Conservation (phyloP, 495 filamentous ascomycete genomes). For the Articulospora tetracladia region DNA sequence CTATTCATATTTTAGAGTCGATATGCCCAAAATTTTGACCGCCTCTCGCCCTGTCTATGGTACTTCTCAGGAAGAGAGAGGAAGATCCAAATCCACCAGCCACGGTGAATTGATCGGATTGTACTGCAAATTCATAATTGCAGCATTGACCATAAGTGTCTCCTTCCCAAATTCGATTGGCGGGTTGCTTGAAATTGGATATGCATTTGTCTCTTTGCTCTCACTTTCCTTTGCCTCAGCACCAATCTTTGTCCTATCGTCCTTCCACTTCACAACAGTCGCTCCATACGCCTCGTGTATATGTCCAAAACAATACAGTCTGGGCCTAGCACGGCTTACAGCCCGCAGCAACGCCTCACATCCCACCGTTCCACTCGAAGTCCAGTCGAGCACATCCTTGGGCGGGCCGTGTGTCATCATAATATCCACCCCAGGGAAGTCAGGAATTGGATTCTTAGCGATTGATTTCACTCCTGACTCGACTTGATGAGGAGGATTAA, state of each 20-base stretch:
- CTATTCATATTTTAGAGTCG: no score
- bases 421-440: slow-evolving; percentile 53
- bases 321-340: slow-evolving; percentile 50
- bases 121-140: slow-evolving; percentile 34
- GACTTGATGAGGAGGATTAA: slow-evolving; percentile 24
- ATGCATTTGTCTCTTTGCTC: slow-evolving; percentile 39
- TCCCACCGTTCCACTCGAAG: slow-evolving; percentile 41
- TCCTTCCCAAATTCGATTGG: slow-evolving; percentile 44
- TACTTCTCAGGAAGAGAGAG: background rate
- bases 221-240: slow-evolving; percentile 35
- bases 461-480: slow-evolving; percentile 27
- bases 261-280: slow-evolving; percentile 51
- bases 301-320: slow-evolving; percentile 69
- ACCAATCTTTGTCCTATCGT: slow-evolving; percentile 30
- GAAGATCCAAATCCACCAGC: slow-evolving; percentile 18
- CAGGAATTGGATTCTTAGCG: slow-evolving; percentile 36
- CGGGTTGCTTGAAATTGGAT: slow-evolving; percentile 36
- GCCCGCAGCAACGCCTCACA: slow-evolving; percentile 55
- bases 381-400: slow-evolving; percentile 49
- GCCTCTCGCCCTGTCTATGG: no score
- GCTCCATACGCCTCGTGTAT: slow-evolving; percentile 75
- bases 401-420: slow-evolving; percentile 77
- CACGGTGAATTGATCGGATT: slow-evolving; percentile 15
- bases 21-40: no score
- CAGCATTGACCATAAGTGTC: slow-evolving; percentile 73